A percentile compares a stretch with the other conserved stretches of the same genome.
Evolutionary conservation across 352 stramenopile species (phyloP).

Genomic region (Globisporangium apiculatum): DNA sequence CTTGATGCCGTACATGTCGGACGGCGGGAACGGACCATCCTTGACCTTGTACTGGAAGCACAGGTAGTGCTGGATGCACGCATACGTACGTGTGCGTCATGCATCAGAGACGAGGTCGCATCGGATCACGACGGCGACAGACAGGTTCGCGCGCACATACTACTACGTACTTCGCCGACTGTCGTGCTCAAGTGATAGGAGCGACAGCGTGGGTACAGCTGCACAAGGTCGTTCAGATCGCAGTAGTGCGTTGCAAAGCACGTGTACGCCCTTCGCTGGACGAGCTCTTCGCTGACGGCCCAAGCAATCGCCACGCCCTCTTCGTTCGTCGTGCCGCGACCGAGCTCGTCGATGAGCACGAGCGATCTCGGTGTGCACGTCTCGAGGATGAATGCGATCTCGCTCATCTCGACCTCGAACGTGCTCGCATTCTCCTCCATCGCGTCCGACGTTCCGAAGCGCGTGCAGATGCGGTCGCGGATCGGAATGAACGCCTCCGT

Average conservation of each 20-base stretch:
- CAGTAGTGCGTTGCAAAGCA: conserved; percentile 91
- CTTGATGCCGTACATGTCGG: conserved; percentile 78
- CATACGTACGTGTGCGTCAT: not conserved
- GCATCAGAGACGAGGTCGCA: too few relatives aligned
- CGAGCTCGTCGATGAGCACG: conserved; percentile 90
- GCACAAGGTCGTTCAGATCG: conserved; percentile 52
- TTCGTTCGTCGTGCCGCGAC: conserved; percentile 83
- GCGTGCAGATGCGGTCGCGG: conserved; percentile 85
- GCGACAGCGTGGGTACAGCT: conserved; percentile 53
- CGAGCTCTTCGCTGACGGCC: conserved; percentile 81
- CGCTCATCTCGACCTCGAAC: conserved; percentile 90
- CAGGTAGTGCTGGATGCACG: conserved; percentile 30
- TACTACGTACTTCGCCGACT: conserved; percentile 30
- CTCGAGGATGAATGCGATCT: conserved; percentile 84
- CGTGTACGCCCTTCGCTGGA: conserved; percentile 57
- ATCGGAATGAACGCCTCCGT: conserved; percentile 74
- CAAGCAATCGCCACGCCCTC: conserved; percentile 88
- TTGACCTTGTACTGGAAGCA: conserved; percentile 62
- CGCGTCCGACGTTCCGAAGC: conserved; percentile 89
- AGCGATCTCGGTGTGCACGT: conserved; percentile 57
- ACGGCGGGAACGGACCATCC: conserved; percentile 49
- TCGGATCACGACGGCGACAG: too few relatives aligned
- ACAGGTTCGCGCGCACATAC: not conserved
- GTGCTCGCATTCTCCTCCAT: conserved; percentile 92
- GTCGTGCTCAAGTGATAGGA: conserved; percentile 64